Conservation (phyloP, 2,329 filamentous ascomycete genomes). For the Calonectria pseudoturangicola region DNA sequence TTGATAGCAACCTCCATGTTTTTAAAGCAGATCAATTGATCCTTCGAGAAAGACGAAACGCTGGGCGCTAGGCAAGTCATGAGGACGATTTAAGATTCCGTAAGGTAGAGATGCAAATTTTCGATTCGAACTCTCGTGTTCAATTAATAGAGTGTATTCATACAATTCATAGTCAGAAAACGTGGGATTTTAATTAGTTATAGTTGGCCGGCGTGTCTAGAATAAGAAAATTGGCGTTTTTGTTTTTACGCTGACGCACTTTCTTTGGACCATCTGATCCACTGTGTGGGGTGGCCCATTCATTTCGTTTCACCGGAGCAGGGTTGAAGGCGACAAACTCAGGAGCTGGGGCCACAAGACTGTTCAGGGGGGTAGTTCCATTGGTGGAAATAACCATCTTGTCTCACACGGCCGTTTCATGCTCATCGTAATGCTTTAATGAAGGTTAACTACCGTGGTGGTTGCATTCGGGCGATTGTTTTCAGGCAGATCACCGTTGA, state of each 20-base stretch:
- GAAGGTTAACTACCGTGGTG: background rate
- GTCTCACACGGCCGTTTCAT: conserved; percentile 7
- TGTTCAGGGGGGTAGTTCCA: background rate
- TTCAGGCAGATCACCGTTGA: conserved; percentile 7
- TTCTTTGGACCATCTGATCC: background rate
- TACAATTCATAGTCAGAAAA: no score
- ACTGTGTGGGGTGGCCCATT: background rate
- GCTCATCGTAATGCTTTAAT: background rate
- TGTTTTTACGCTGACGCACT: background rate
- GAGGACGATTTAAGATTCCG: no score
- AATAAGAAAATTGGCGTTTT: background rate
- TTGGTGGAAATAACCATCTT: background rate
- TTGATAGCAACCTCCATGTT: no score
- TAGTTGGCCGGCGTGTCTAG: background rate
- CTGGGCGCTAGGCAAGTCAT: no score
- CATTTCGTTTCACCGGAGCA: background rate
- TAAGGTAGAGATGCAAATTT: no score
- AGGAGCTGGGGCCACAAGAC: background rate
- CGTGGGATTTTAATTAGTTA: background rate
- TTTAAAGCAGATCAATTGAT: no score
- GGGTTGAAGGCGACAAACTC: background rate
- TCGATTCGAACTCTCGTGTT: no score
- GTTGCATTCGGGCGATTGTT: conserved; percentile 12
- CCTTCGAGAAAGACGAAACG: no score
- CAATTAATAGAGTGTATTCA: no score